Conservation (phyloP, 352 stramenopile genomes). For the Halophytophthora batemanensis region DNA sequence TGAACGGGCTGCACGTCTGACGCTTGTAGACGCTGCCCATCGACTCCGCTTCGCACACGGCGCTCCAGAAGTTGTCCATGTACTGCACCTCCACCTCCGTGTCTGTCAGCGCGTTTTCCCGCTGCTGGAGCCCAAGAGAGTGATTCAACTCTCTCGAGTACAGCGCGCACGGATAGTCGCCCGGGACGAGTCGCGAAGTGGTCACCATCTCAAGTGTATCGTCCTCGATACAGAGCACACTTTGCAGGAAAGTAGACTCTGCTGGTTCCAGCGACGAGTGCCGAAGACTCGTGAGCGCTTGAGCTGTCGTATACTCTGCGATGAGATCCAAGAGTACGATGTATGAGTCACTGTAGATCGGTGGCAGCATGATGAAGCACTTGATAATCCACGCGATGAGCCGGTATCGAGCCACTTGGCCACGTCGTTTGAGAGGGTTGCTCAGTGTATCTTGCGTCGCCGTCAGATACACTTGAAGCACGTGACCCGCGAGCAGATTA, state of each 20-base stretch:
- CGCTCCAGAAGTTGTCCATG: slow-evolving; percentile 67
- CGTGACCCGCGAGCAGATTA: slow-evolving; percentile 59
- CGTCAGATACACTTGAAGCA: slow-evolving; percentile 68
- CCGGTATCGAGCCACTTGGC: slow-evolving; percentile 75
- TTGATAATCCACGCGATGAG: slow-evolving; percentile 79
- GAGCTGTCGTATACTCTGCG: slow-evolving; percentile 72
- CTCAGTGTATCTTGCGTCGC: slow-evolving; percentile 57
- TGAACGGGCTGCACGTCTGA: slow-evolving; percentile 66
- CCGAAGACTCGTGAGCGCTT: slow-evolving; percentile 69
- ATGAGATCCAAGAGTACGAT: slow-evolving; percentile 76
- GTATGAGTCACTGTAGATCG: slow-evolving; percentile 81
- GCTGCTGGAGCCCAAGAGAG: slow-evolving; percentile 61
- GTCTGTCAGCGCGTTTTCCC: slow-evolving; percentile 74
- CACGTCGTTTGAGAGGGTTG: slow-evolving; percentile 75
- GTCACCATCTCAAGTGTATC: slow-evolving; percentile 62
- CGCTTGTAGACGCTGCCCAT: slow-evolving; percentile 28
- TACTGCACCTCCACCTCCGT: slow-evolving; percentile 85
- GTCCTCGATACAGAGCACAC: slow-evolving; percentile 49
- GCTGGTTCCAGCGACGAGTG: slow-evolving; percentile 55
- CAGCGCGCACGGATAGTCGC: slow-evolving; percentile 58
- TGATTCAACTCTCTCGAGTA: slow-evolving; percentile 81
- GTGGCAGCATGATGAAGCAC: slow-evolving; percentile 67
- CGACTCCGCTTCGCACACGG: slow-evolving; percentile 31
- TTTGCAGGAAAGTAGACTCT: slow-evolving; percentile 63
- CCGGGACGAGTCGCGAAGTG: slow-evolving; percentile 46